Evolutionary conservation across 495 filamentous ascomycete species (phyloP).

Genomic region (Aspergillus diversus): DNA sequence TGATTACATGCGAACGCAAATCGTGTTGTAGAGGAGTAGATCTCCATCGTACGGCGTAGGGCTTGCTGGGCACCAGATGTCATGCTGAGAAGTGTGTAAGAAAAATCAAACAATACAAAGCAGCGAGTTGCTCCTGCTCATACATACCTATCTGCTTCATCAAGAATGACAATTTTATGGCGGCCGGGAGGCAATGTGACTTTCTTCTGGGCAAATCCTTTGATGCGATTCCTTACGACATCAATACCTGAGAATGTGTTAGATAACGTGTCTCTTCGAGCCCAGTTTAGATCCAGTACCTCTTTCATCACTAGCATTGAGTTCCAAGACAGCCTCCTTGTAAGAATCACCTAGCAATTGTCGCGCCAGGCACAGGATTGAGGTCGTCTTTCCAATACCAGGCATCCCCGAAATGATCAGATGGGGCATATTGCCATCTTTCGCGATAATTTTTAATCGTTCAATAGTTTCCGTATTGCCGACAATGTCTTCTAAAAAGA

Average conservation of each 20-base stretch:
- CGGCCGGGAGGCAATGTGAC: constrained; percentile 89
- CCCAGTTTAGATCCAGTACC: constrained; percentile 46
- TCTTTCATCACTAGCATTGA: constrained; percentile 96
- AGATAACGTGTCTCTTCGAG: constrained; percentile 4
- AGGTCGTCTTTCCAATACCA: constrained; percentile 98
- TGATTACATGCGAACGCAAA: constrained; percentile 99
- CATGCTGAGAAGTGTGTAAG: constrained; percentile 56
- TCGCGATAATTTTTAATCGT: constrained; percentile 96
- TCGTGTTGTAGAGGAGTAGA: constrained; percentile 93
- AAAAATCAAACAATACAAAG: neutral
- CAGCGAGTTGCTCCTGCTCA: neutral
- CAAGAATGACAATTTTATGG: constrained; percentile 96
- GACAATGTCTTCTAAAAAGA: constrained; percentile 94
- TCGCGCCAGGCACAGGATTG: constrained; percentile 88
- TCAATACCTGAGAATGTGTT: constrained; percentile 72
- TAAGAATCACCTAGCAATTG: constrained; percentile 92
- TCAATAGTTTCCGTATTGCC: constrained; percentile 98
- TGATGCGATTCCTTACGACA: constrained; percentile 97
- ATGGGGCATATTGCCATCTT: constrained; percentile 99
- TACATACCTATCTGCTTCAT: constrained; percentile 86
- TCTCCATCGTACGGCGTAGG: constrained; percentile 96
- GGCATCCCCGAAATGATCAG: constrained; percentile 99
- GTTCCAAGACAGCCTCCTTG: constrained; percentile 94
- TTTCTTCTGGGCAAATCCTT: constrained; percentile 99
- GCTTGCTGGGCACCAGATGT: constrained; percentile 96